Conservation (phyloP, 805 yeast species). For the Zygotorulaspora danielsina region DNA sequence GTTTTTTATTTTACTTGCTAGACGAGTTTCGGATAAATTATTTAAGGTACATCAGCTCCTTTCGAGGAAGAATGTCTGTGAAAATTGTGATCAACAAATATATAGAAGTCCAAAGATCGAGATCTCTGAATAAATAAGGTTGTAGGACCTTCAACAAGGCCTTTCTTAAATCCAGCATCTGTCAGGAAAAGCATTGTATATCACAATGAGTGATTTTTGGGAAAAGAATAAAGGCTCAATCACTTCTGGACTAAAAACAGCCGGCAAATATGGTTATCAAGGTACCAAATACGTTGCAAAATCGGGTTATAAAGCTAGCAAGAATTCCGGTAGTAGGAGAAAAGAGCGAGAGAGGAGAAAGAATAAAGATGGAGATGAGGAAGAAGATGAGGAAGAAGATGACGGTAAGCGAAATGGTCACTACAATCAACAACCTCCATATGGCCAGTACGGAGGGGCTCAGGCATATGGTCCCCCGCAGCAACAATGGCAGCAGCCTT, state of each 20-base stretch:
- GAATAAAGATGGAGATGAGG: constrained; percentile 8
- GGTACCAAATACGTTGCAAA: constrained; percentile 42
- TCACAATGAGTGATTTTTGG: constrained; percentile 38
- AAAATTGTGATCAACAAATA: too few relatives aligned
- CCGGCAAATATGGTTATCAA: constrained; percentile 37
- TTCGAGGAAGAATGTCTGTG: too few relatives aligned
- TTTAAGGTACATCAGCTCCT: too few relatives aligned
- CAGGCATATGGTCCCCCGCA: constrained; percentile 6
- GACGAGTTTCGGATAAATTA: too few relatives aligned
- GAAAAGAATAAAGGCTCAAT: constrained; percentile 41
- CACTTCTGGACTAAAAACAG: constrained; percentile 35
- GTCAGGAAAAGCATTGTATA: too few relatives aligned
- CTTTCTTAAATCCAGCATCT: too few relatives aligned
- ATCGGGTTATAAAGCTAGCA: constrained; percentile 40
- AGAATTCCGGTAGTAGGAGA: constrained; percentile 31
- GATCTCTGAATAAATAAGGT: too few relatives aligned
- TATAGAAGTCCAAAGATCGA: too few relatives aligned
- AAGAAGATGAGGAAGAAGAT: constrained; percentile 19
- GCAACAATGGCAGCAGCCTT: constrained; percentile 6
- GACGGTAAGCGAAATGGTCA: neutral
- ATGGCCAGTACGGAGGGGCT: constrained; percentile 1
- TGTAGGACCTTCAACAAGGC: too few relatives aligned
- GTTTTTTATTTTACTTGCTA: too few relatives aligned
- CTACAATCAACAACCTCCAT: constrained; percentile 3
- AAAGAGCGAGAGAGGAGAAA: constrained; percentile 13